phyloP scores from a whole-genome alignment of 2,329 filamentous ascomycete species.

The Diatrype stigma region DNA sequence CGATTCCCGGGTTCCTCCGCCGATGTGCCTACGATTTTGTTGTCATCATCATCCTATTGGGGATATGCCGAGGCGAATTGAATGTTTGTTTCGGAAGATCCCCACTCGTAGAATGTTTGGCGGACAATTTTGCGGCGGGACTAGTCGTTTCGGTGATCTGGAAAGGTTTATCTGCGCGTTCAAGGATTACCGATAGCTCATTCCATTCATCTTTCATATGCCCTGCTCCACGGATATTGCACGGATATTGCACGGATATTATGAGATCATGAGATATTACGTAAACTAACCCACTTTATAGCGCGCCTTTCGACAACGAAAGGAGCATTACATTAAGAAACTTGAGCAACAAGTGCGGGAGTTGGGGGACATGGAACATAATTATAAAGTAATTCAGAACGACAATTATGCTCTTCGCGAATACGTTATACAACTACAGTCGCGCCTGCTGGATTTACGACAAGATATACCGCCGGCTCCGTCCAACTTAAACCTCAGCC shows the following conservation, averaged over 20 bases:
- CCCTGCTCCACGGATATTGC: slow-evolving; percentile 19
- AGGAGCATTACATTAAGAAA: slow-evolving; percentile 97
- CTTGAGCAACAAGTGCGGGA: slow-evolving; percentile 91
- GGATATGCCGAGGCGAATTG: not conserved
- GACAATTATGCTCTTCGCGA: slow-evolving; percentile 91
- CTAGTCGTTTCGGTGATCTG: not conserved
- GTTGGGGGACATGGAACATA: slow-evolving; percentile 68
- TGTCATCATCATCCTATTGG: not conserved
- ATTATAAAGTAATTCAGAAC: slow-evolving; percentile 73
- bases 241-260: too few species aligned
- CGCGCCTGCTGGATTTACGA: slow-evolving; percentile 75
- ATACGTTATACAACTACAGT: slow-evolving; percentile 88
- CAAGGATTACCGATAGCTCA: not conserved
- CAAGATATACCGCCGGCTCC: slow-evolving; percentile 83
- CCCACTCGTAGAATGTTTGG: not conserved
- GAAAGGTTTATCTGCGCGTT: not conserved
- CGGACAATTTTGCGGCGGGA: not conserved
- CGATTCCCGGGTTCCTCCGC: slow-evolving; percentile 12
- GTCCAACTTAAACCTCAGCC: slow-evolving; percentile 67
- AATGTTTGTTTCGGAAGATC: not conserved
- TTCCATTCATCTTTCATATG: slow-evolving; percentile 23
- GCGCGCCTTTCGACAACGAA: slow-evolving; percentile 95
- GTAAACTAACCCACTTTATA: slow-evolving; percentile 38
- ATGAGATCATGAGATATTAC: too few species aligned
- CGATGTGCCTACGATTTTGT: slow-evolving; percentile 10